phyloP scores from a whole-genome alignment of 2,329 filamentous ascomycete genomes.

The Colletotrichum zoysiae region DNA sequence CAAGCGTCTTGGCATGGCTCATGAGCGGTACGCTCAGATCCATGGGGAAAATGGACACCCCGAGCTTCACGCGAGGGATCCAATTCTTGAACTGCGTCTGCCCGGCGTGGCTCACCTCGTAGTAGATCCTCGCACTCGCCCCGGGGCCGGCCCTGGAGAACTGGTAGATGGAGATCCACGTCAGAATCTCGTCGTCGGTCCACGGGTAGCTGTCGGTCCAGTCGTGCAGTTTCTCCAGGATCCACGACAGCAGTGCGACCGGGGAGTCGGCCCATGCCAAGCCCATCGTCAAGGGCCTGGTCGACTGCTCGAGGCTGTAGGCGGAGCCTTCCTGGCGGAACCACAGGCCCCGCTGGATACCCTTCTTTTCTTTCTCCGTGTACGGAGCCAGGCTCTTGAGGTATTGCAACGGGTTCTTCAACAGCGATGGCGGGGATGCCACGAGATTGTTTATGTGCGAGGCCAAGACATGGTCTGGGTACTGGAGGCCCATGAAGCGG shows the following conservation, averaged over 20 bases:
- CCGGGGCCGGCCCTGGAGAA: constrained; percentile 78
- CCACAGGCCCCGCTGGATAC: constrained; percentile 66
- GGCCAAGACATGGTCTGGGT: constrained; percentile 68
- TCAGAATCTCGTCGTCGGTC: constrained; percentile 82
- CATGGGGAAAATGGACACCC: constrained; percentile 67
- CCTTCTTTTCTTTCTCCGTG: constrained; percentile 62
- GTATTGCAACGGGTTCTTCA: constrained; percentile 67
- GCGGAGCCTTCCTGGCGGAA: constrained; percentile 68
- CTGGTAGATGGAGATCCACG: constrained; percentile 80
- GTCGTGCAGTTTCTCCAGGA: constrained; percentile 83
- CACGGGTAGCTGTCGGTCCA: constrained; percentile 81
- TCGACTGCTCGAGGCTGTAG: constrained; percentile 72
- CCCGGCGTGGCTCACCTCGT: constrained; percentile 68
- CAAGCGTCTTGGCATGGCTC: constrained; percentile 70
- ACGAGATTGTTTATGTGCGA: constrained; percentile 71
- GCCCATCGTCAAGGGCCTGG: constrained; percentile 79
- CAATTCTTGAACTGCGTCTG: constrained; percentile 46
- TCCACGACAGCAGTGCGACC: constrained; percentile 79
- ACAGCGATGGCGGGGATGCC: constrained; percentile 61
- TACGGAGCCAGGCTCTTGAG: constrained; percentile 69
- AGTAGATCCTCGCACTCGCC: constrained; percentile 78
- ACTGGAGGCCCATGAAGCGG: constrained; percentile 69
- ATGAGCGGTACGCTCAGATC: constrained; percentile 68
- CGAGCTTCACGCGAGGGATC: constrained; percentile 55
- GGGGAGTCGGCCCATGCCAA: constrained; percentile 79